Base-by-base conservation (phyloP, 1,284 basidiomycete genomes). In the Trichosporon sp. region DNA sequence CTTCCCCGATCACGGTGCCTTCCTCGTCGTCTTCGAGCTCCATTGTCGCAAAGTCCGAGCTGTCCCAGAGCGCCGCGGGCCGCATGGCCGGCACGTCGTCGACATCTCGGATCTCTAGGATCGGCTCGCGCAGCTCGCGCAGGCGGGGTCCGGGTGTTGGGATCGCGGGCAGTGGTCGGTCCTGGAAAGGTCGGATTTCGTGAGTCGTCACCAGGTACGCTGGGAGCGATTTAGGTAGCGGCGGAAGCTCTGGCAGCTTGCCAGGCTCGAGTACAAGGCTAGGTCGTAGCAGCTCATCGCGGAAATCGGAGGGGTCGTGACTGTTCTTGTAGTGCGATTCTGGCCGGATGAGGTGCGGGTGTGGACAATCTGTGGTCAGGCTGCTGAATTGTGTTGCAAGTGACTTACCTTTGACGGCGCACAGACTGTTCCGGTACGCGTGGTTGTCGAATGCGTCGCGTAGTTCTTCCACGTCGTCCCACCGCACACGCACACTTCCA, bases 101-200 rank as follows among this genome's bases (percentile, higher is more conserved):
- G 19, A 37, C 60, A 0, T 83, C 81, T 62, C 84, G 85, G 0
- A 89, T 89, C 73, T 91, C 91, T 0, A 86, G 72, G 25, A 89
- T 82, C 60, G 76, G 76, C 23, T 83, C 81, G 21, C 80, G 73
- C 68, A 92, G 70, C 16, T 54, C 49, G 49, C 49, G 27, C 2
- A 54, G 49, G 2, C 49, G 49, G 9, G 49, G 49, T 7, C 49
- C 49, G 10, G 60, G 49, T 9, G 27, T 21, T 33, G 34, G 60
- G n/a, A 44, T 19, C 8, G 34, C 36, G n/a, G 60, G 13, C 31
- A 33, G 3, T 2, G 56, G n/a, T 10, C 61, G 40, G 25, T 54
- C 27, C 9, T n/a, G 16, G 25, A 29, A 62, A 3, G 56, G 56
- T 6, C 58, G 40, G 7, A 62, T 62, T n/a, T 49, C 56, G 10